Conservation (phyloP, 371 early-diverging fungal genomes). For the Capillidium heterosporum region DNA sequence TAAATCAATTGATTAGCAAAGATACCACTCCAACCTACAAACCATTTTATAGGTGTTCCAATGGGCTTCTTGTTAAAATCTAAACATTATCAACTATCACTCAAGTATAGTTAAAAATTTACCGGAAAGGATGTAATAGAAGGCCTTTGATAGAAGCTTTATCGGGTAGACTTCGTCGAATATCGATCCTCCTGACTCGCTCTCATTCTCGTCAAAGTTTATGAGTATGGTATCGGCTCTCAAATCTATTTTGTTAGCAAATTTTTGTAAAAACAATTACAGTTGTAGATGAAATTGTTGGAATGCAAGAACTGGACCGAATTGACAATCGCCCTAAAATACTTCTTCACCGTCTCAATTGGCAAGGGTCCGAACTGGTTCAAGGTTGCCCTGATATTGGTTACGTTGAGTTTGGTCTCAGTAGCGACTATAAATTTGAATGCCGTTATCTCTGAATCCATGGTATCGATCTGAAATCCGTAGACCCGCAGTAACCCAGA, state of each 20-base stretch:
- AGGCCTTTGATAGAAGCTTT: too few relatives aligned
- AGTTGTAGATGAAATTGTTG: not conserved
- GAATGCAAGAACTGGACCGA: not conserved
- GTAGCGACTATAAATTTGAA: not conserved
- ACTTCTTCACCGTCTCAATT: not conserved
- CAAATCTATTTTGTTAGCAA: constrained; percentile 11
- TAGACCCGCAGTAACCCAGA: not conserved
- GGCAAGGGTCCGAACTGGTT: not conserved
- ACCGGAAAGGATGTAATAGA: constrained; percentile 10
- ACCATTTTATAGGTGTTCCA: not conserved
- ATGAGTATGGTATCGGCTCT: constrained; percentile 21
- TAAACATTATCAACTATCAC: not conserved
- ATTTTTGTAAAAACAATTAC: not conserved
- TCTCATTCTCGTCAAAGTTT: constrained; percentile 15
- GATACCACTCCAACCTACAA: not conserved
- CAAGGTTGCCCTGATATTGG: not conserved
- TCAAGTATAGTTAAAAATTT: not conserved
- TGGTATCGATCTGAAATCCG: not conserved
- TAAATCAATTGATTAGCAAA: not conserved
- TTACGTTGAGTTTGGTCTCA: not conserved
- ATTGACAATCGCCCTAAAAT: constrained; percentile 2
- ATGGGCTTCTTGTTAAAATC: not conserved
- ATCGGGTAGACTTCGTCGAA: constrained; percentile 10
- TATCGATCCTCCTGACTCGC: constrained; percentile 12
- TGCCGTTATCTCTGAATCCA: not conserved